Base-by-base conservation (phyloP, 345 rosid species). In the Gossypium stocksii region DNA sequence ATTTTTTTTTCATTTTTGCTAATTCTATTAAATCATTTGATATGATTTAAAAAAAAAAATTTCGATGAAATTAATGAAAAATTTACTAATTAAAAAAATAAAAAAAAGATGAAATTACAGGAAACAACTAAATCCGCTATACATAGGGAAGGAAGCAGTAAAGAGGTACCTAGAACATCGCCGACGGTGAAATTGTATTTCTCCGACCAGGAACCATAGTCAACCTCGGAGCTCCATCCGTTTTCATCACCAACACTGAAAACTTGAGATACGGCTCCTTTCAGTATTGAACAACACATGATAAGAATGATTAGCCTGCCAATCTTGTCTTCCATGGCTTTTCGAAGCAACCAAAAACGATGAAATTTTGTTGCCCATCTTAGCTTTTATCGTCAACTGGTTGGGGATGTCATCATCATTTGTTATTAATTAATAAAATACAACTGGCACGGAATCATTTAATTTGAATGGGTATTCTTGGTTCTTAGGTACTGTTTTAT, bases 181-280 rank as follows among this genome's bases (percentile, higher is more conserved):
- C 89, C 86, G 20, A 77, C 68, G 59, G 74, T 88, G 72, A 82
- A 88, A 73, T 85, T 82, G 80, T 83, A 79, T 76, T 80, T 76
- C 51, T 49, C 61, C 14, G 87, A 77, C 92, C 92, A 88, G 8
- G 73, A 54, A 20, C 56, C 83, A 22, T 57, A 88, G 63, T 86
- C 66, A 1, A 62, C 67, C 44, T 77, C 83, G 1, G 77, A 46
- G 71, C 74, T 72, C 92, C 91, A 86, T 4, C 57, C 69, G 10
- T 80, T 71, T 7, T 66, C 85, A 41, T 77, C 89, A 0, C 91
- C 91, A 49, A 88, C 89, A 0, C 66, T 83, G 69, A 77, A 79
- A 57, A 82, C 85, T 25, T 79, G 83, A 17, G 85, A 83, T 75
- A 38, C 63, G 14, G 58, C 79, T 23, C 71, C 65, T 3, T 52